phyloP scores from a whole-genome alignment of 176 grass and related monocot genomes.

The Dendrocalamus sinicus region DNA sequence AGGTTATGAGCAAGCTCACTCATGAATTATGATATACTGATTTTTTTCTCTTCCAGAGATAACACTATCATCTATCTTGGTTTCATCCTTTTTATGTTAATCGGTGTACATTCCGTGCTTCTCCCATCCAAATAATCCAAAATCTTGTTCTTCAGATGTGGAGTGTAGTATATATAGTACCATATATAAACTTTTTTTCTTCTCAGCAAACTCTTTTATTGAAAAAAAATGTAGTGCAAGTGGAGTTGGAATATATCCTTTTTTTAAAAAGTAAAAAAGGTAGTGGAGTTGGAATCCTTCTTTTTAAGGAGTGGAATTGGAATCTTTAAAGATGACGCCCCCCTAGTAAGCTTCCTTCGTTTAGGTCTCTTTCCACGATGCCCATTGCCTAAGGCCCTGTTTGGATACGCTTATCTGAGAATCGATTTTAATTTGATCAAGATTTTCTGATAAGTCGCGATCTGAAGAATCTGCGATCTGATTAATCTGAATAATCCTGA shows the following conservation, averaged over 20 bases:
- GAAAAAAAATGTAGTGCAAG: no score
- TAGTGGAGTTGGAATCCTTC: neutral
- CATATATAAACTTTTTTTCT: neutral
- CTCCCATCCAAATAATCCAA: neutral
- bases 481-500: no score
- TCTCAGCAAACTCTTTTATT: neutral
- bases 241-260: neutral
- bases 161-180: neutral
- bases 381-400: no score
- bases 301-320: no score
- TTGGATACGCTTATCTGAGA: no score
- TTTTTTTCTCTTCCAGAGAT: neutral
- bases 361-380: no score
- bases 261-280: neutral
- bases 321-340: no score
- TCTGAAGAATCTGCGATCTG: no score
- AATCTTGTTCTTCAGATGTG: constrained; percentile 2
- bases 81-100: neutral
- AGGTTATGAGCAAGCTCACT: constrained; percentile 20
- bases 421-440: no score
- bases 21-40: neutral
- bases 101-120: constrained; percentile 11
- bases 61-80: neutral
- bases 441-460: no score
- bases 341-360: no score